A percentile compares a stretch with the other conserved stretches of the same genome.
Conservation (phyloP, 352 stramenopile species). For the Globisporangium parvum region DNA sequence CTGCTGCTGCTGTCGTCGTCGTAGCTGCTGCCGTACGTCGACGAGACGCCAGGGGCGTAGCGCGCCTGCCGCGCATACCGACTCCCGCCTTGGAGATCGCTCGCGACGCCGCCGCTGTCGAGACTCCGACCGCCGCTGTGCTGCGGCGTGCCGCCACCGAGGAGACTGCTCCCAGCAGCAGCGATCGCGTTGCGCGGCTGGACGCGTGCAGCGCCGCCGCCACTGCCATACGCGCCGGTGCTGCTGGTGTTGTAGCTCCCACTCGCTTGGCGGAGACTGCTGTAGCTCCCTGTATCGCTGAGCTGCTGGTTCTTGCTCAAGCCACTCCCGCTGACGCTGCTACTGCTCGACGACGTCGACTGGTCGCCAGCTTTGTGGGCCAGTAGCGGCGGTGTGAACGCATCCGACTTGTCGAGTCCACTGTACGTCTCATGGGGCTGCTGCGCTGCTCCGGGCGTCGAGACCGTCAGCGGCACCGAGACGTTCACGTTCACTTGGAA, state of each 20-base stretch:
- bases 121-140: slow-evolving; percentile 35
- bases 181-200: slow-evolving; percentile 67
- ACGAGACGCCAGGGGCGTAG: slow-evolving; percentile 62
- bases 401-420: slow-evolving; percentile 25
- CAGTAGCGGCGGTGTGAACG: slow-evolving; percentile 62
- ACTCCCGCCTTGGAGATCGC: slow-evolving; percentile 42
- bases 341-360: slow-evolving; percentile 28
- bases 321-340: slow-evolving; percentile 32
- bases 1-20: slow-evolving; percentile 27
- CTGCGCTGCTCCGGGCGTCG: slow-evolving; percentile 47
- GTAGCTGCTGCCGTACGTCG: slow-evolving; percentile 13
- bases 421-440: slow-evolving; percentile 37
- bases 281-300: slow-evolving; percentile 32
- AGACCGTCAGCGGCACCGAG: slow-evolving; percentile 60
- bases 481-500: slow-evolving; percentile 88
- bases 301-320: slow-evolving; percentile 50
- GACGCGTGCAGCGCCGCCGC: slow-evolving; percentile 18
- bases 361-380: slow-evolving; percentile 18
- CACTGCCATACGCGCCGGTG: slow-evolving; percentile 21
- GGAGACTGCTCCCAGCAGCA: slow-evolving; percentile 56
- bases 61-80: slow-evolving; percentile 75
- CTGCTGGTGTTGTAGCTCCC: not conserved
- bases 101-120: slow-evolving; percentile 39
- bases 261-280: not conserved
- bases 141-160: slow-evolving; percentile 43